Percentiles rank a stretch among this genome's conserved stretches.
These are phyloP conservation scores for Solanum dulcamara DNA, from an alignment of 257 asterid species.

Conservation along the genomic window DNA sequence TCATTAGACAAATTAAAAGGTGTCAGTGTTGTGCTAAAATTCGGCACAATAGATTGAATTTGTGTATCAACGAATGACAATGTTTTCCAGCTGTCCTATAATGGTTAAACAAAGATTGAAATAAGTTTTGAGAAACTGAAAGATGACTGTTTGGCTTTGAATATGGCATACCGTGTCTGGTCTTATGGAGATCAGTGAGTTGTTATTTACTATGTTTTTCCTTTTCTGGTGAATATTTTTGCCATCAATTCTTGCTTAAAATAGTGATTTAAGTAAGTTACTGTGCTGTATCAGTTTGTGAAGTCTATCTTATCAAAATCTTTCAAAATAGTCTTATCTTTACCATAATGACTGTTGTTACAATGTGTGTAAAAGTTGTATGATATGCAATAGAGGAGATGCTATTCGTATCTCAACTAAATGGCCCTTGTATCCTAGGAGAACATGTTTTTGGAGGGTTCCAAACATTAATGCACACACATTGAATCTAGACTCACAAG, in stretches of 20 bases:
- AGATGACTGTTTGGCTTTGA: neutral
- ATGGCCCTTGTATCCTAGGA: neutral
- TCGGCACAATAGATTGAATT: neutral
- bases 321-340: neutral
- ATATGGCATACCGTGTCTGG: neutral
- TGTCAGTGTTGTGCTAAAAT: neutral
- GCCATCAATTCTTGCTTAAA: neutral
- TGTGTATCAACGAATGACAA: neutral
- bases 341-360: neutral
- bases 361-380: neutral
- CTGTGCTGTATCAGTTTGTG: neutral
- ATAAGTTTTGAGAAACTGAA: neutral
- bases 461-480: neutral
- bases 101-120: neutral
- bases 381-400: neutral
- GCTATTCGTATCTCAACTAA: neutral
- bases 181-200: neutral
- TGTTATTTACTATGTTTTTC: neutral
- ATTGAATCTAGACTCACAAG: neutral
- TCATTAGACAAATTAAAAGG: neutral
- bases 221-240: neutral
- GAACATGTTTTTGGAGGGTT: neutral
- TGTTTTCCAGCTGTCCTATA: neutral
- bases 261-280: neutral
- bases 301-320: neutral